A percentile compares a stretch with the other conserved stretches of the same genome.
Conservation (phyloP, 257 asterid species). For the Nicotiana sylvestris region DNA sequence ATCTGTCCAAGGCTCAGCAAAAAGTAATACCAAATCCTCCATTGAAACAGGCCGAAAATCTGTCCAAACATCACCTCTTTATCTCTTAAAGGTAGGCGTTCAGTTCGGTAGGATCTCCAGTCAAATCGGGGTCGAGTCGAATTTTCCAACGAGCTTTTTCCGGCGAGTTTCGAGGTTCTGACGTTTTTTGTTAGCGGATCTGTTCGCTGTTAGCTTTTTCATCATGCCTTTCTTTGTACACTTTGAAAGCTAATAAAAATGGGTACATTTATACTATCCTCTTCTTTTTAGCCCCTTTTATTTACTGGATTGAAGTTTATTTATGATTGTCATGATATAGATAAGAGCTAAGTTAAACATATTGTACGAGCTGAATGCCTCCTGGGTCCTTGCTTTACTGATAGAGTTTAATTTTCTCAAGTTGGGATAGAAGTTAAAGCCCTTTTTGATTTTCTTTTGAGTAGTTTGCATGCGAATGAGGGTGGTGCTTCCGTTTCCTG, state of each 20-base stretch:
- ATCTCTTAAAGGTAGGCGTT: too few species aligned
- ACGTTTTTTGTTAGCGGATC: too few species aligned
- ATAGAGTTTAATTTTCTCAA: not conserved
- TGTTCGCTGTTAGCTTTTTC: too few species aligned
- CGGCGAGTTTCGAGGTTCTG: too few species aligned
- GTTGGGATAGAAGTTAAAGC: not conserved
- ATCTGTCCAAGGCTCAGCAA: too few species aligned
- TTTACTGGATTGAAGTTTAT: not conserved
- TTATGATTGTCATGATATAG: not conserved
- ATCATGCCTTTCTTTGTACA: too few species aligned
- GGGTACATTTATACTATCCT: constrained; percentile 43
- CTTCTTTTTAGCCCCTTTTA: not conserved
- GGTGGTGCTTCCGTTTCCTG: not conserved
- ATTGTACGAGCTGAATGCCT: not conserved
- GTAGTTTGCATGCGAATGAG: not conserved
- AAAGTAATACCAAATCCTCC: too few species aligned
- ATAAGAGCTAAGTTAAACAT: not conserved
- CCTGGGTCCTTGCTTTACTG: not conserved
- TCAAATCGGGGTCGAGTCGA: too few species aligned
- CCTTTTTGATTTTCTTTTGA: not conserved
- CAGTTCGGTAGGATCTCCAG: too few species aligned
- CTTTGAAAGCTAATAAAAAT: constrained; percentile 14
- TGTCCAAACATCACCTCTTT: too few species aligned
- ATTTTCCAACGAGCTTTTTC: too few species aligned
- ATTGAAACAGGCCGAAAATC: too few species aligned